A percentile compares a stretch with the other conserved stretches of the same genome.
These are phyloP conservation scores for Petasospora fabianii DNA, from an alignment of 1,139 yeast species.

Conservation along the genomic window DNA sequence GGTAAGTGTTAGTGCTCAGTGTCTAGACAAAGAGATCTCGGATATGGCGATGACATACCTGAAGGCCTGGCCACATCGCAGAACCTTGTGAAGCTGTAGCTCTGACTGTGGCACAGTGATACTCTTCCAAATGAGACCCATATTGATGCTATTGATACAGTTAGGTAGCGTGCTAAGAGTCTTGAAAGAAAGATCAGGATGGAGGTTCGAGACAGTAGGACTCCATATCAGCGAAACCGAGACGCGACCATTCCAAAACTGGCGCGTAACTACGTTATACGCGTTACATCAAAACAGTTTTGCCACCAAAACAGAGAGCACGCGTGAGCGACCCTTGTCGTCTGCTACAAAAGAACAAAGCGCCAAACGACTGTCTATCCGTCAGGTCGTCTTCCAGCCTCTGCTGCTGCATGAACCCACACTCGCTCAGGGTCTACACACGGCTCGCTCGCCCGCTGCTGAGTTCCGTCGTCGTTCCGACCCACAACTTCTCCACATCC, in stretches of 20 bases:
- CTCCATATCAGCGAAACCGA: too few species aligned
- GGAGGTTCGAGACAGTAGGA: too few species aligned
- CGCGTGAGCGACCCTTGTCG: too few species aligned
- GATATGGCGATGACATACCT: constrained; percentile 33
- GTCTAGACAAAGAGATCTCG: background rate
- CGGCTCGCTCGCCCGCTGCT: constrained; percentile 11
- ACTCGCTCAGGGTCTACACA: constrained; percentile 1
- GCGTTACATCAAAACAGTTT: background rate
- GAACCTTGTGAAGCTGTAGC: constrained; percentile 59
- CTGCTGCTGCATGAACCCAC: constrained; percentile 3
- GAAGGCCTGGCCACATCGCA: constrained; percentile 88
- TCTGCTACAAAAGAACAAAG: too few species aligned
- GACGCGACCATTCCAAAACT: too few species aligned
- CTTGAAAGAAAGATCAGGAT: too few species aligned
- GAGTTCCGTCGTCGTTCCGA: background rate
- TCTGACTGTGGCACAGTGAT: constrained; percentile 37
- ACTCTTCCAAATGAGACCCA: constrained; percentile 17
- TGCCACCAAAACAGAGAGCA: too few species aligned
- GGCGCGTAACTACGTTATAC: too few species aligned
- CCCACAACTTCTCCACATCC: constrained; percentile 3
- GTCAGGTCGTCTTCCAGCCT: background rate
- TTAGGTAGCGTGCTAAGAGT: too few species aligned
- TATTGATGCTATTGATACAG: too few species aligned
- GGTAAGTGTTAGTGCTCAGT: background rate
- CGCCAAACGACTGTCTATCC: too few species aligned